Percentiles rank a stretch among this genome's conserved stretches.
Evolutionary conservation across 768 basidiomycete genomes (phyloP).

Genomic region (Mycena indigotica): DNA sequence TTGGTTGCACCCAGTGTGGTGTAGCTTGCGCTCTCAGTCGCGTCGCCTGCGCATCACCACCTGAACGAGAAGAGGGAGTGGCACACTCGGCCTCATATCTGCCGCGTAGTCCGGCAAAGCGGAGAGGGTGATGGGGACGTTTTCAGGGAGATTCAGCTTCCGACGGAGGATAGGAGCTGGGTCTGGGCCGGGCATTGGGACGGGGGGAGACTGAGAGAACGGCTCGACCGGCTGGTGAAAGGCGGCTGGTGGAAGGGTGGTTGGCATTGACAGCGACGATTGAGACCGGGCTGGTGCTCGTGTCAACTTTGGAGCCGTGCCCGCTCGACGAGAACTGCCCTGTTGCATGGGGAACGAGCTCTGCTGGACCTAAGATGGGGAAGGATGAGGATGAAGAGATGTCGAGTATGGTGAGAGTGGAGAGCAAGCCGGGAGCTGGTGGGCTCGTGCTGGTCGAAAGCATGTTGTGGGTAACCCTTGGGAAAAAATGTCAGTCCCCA

Average conservation of each 20-base stretch:
- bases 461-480: no score
- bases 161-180: slow-evolving; percentile 47
- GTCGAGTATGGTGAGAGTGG: background rate
- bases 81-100: slow-evolving; percentile 39
- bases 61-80: slow-evolving; percentile 44
- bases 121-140: slow-evolving; percentile 34
- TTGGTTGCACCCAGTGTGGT: background rate
- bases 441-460: no score
- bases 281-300: no score
- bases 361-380: background rate
- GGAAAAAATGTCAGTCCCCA: no score
- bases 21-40: background rate
- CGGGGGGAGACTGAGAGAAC: background rate
- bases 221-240: background rate
- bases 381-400: no score
- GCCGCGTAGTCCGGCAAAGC: slow-evolving; percentile 43
- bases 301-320: no score
- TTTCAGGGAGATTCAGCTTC: slow-evolving; percentile 37
- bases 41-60: slow-evolving; percentile 28
- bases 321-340: no score
- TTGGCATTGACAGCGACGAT: background rate
- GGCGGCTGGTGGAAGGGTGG: no score
- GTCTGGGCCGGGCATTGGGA: slow-evolving; percentile 30
- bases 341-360: no score
- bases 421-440: background rate